phyloP scores from a whole-genome alignment of 352 stramenopile species.

The Paralagenidium karlingii region DNA sequence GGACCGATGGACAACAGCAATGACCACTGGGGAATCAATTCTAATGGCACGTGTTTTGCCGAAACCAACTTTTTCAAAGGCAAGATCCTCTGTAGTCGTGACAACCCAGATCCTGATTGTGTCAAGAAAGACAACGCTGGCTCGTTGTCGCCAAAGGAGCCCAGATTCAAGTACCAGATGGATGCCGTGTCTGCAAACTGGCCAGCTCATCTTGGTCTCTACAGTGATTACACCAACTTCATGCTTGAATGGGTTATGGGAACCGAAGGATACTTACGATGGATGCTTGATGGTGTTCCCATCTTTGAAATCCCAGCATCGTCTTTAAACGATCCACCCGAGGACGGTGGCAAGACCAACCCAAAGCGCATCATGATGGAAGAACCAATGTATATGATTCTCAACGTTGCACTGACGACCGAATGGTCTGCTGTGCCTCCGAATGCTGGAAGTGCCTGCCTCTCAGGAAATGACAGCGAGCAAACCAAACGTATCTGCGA shows the following conservation, averaged over 20 bases:
- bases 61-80: slow-evolving; percentile 30
- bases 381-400: slow-evolving; percentile 91
- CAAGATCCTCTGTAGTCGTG: slow-evolving; percentile 27
- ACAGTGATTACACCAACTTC: slow-evolving; percentile 47
- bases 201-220: slow-evolving; percentile 43
- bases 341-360: slow-evolving; percentile 30
- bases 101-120: slow-evolving; percentile 24
- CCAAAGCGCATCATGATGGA: slow-evolving; percentile 42
- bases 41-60: slow-evolving; percentile 11
- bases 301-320: slow-evolving; percentile 62
- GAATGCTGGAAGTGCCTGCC: slow-evolving; percentile 48
- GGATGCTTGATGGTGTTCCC: slow-evolving; percentile 42
- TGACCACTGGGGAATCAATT: slow-evolving; percentile 18
- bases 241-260: slow-evolving; percentile 62
- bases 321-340: slow-evolving; percentile 24
- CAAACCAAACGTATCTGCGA: slow-evolving; percentile 5
- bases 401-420: slow-evolving; percentile 91
- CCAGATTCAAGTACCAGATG: slow-evolving; percentile 53
- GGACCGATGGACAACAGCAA: slow-evolving; percentile 6
- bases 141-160: slow-evolving; percentile 5
- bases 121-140: slow-evolving; percentile 11
- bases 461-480: slow-evolving; percentile 8
- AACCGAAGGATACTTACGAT: slow-evolving; percentile 46
- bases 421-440: slow-evolving; percentile 74
- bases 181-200: slow-evolving; percentile 65